Evolutionary conservation across 164 flowering plant genomes (phyloP), one percentile per base, ranked within the genome.

Genomic region (Aristolochia fimbriata): DNA sequence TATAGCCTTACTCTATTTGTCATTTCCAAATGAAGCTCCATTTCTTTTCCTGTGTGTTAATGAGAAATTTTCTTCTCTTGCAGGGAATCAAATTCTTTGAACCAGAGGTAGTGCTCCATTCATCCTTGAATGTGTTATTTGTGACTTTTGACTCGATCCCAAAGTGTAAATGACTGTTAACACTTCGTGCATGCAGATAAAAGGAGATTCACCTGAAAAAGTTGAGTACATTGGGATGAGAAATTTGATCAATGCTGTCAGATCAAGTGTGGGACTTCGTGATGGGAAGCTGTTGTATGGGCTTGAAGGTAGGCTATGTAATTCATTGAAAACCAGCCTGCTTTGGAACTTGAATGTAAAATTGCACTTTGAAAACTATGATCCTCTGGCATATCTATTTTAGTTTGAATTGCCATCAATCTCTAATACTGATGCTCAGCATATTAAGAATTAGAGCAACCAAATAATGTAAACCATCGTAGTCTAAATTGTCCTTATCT

Each of bases 81-180:
- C 88, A 91, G 98, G 98, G 98, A 68, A 87, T 93, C 91, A 93
- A 86, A 80, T 93, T 93, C 78, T 93, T 93, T 67, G 98, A 92
- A 77, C 98, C 98, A 57, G 98, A 92, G 93, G 98, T 92, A 64
- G 15, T 52, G 53, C 66, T 68, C 47, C 31, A 30, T 69, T 52
- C 57, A 16, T 27, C 23, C n/a, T 27, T 54, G 27, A 54, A 22
- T 54, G 59, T 23, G 56, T 45, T 59, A 48, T 59, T 56, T 30
- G n/a, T 24, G 17, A 27, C 25, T n/a, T 30, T 27, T 24, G 17
- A 27, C 21, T n/a, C 13, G 7, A 22, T 55, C 57, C 43, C 25
- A 4, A 19, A 21, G 17, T 57, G 0, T 48, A 51, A 43, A 49
- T 6, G 17, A 19, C 41, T 15, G 4, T 15, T 56, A 37, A 56